Evolutionary conservation across 345 rosid genomes (phyloP).

Genomic region (Linum lewisii): DNA sequence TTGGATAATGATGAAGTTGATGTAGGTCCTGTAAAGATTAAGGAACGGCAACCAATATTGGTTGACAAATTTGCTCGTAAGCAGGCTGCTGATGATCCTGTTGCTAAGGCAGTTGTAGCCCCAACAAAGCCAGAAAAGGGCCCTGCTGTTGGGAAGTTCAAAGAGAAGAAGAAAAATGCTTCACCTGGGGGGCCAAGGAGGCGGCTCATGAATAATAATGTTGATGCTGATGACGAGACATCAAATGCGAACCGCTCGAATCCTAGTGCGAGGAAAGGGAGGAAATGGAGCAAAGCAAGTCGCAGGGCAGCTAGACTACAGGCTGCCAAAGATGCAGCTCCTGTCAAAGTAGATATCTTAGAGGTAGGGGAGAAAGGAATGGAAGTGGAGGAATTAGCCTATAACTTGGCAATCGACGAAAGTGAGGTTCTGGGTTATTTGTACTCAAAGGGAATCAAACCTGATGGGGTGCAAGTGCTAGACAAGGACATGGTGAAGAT

Average conservation of each 20-base stretch:
- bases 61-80: conserved; percentile 85
- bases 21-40: conserved; percentile 31
- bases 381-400: conserved; percentile 82
- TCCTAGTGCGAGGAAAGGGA: conserved; percentile 76
- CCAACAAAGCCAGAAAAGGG: conserved; percentile 71
- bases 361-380: conserved; percentile 89
- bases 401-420: conserved; percentile 64
- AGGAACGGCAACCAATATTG: conserved; percentile 78
- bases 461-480: conserved; percentile 90
- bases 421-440: conserved; percentile 87
- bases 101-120: conserved; percentile 61
- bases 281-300: conserved; percentile 98
- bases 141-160: conserved; percentile 60
- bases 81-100: conserved; percentile 63
- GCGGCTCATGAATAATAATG: conserved; percentile 40
- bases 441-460: conserved; percentile 84
- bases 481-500: conserved; percentile 93
- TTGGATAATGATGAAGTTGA: conserved; percentile 30
- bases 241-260: conserved; percentile 48
- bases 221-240: conserved; percentile 59
- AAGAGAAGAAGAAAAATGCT: conserved; percentile 52
- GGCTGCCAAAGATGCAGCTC: conserved; percentile 95
- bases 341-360: conserved; percentile 87
- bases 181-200: conserved; percentile 50
- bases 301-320: conserved; percentile 83